phyloP scores from a whole-genome alignment of 495 filamentous ascomycete species.

The Echria macrotheca region DNA sequence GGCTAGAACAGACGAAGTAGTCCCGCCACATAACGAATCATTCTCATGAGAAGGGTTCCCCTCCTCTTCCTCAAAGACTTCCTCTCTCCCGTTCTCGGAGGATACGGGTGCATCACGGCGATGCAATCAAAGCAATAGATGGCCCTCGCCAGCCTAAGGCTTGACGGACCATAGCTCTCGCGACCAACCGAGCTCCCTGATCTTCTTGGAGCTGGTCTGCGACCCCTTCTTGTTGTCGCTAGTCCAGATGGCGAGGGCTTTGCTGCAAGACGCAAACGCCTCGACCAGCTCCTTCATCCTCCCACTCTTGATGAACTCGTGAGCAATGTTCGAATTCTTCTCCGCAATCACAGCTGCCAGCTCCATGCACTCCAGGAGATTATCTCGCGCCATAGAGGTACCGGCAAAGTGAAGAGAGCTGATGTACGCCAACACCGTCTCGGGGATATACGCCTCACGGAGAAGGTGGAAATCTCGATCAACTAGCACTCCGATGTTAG shows the following conservation, averaged over 20 bases:
- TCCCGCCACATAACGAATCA: too few species aligned
- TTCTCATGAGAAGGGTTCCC: too few species aligned
- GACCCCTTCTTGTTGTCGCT: slow-evolving; percentile 39
- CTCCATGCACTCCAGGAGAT: slow-evolving; percentile 71
- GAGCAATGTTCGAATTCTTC: slow-evolving; percentile 57
- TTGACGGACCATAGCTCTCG: slow-evolving; percentile 48
- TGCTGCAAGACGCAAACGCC: slow-evolving; percentile 65
- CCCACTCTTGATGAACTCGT: slow-evolving; percentile 56
- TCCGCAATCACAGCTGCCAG: slow-evolving; percentile 63
- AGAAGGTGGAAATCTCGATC: slow-evolving; percentile 49
- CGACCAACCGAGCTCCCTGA: slow-evolving; percentile 48
- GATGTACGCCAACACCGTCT: slow-evolving; percentile 75
- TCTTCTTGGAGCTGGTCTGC: slow-evolving; percentile 45
- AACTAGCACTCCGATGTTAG: slow-evolving; percentile 23
- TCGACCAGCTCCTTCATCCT: slow-evolving; percentile 77
- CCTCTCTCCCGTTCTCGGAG: too few species aligned
- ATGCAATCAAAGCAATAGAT: too few species aligned
- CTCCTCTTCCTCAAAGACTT: too few species aligned
- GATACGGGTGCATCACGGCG: too few species aligned
- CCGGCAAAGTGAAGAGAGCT: slow-evolving; percentile 66
- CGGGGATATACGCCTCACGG: slow-evolving; percentile 70
- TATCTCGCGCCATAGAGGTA: slow-evolving; percentile 55
- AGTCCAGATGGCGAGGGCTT: slow-evolving; percentile 62
- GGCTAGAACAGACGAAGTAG: too few species aligned
- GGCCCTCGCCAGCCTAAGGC: too few species aligned